A percentile compares a stretch with the other conserved stretches of the same genome.
Evolutionary conservation across 352 stramenopile genomes (phyloP).

Genomic region (Hyaloperonospora arabidopsidis): DNA sequence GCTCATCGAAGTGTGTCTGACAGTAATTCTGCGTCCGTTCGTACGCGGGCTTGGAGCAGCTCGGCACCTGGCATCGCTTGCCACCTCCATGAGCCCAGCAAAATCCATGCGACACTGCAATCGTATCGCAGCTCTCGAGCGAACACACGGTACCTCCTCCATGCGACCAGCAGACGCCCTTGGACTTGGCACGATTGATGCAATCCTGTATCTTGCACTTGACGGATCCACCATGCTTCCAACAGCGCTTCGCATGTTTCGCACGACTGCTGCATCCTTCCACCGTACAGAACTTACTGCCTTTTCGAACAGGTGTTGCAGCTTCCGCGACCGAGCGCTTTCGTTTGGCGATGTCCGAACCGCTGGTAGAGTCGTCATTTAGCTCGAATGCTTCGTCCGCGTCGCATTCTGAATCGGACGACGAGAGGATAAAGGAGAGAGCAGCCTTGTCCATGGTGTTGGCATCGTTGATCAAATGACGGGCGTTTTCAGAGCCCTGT

Average conservation of each 20-base stretch:
- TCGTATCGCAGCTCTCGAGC: slow-evolving; percentile 40
- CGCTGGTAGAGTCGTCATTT: slow-evolving; percentile 4
- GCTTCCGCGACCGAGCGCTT: slow-evolving; percentile 7
- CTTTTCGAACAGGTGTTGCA: slow-evolving; percentile 25
- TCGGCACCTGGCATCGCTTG: slow-evolving; percentile 36
- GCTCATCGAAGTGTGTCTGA: slow-evolving; percentile 35
- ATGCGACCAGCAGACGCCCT: slow-evolving; percentile 58
- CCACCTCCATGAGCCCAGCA: slow-evolving; percentile 39
- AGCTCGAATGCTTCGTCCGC: slow-evolving; percentile 4
- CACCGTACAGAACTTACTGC: slow-evolving; percentile 51
- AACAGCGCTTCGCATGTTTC: slow-evolving; percentile 53
- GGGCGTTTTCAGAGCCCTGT: not conserved
- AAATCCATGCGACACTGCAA: slow-evolving; percentile 47
- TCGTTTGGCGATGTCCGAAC: slow-evolving; percentile 8
- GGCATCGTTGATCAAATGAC: not conserved
- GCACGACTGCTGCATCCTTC: slow-evolving; percentile 38
- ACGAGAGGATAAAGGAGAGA: slow-evolving; percentile 32
- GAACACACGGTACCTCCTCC: slow-evolving; percentile 47
- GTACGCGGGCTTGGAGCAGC: slow-evolving; percentile 49
- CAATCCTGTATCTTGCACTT: slow-evolving; percentile 54
- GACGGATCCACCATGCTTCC: slow-evolving; percentile 51
- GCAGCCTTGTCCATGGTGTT: slow-evolving; percentile 23
- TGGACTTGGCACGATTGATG: slow-evolving; percentile 59
- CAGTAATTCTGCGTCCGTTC: slow-evolving; percentile 57
- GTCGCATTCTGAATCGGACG: slow-evolving; percentile 25